Base-by-base conservation (phyloP, 345 rosid genomes). In the Euphorbia tirucalli region DNA sequence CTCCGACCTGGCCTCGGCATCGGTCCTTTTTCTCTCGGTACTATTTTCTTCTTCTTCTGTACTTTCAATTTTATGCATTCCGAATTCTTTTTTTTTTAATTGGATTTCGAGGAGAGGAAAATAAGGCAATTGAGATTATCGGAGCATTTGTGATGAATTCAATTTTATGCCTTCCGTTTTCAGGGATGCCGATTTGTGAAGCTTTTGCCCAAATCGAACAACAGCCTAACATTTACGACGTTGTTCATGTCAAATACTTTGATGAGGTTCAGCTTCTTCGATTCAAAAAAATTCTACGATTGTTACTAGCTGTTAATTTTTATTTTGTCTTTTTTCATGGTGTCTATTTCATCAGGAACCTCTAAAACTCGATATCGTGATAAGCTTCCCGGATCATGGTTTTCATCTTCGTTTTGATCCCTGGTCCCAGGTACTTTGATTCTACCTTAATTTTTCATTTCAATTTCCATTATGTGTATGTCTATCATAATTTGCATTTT, bases 351-450 rank as follows among this genome's bases (percentile, higher is more conserved):
- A 35, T 50, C 79, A 95, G 99, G 97, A 95, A 77, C 98, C 99
- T 62, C 81, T 95, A 35, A 92, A 90, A 69, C 71, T 92, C 55
- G 99, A 95, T 79, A 82, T 92, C n/a, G 93, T 95, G 43, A 88
- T 95, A 61, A 88, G 99, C 84, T 90, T 92, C 78, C 99, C 98
- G 0, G 99, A 95, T 81, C 97, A 95, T 63, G 99, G 99, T 1
- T 95, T 95, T 80, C 97, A 95, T 77, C 92, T 95, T 46, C 87
- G 98, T 5, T 95, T 95, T 73, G 99, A 95, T 85, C 93, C 99
- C 39, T 92, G 93, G 97, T 92, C 99, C n/a, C 99, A 95, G 93
- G 99, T 92, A 74, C 64, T 68, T 31, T 6, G 0, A 3, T 13
- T 18, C 15, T 9, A 28, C 19, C 32, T 30, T 35, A 5, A 16